These are phyloP conservation scores for Carex myosuroides DNA, from an alignment of 176 grass and related monocot genomes.

Conservation along the genomic window DNA sequence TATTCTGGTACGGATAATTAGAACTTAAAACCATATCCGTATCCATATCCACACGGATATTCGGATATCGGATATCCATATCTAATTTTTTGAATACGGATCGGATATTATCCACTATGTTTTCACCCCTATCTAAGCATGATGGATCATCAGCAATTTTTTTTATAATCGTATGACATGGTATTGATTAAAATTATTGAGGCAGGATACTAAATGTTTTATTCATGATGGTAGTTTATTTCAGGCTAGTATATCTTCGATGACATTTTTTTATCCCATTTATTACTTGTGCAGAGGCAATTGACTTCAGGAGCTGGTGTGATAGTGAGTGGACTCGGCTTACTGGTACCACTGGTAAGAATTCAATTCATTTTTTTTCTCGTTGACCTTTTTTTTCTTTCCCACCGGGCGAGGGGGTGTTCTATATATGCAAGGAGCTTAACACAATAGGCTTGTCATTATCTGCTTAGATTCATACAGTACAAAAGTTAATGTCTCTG, in stretches of 20 bases:
- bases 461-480: not conserved
- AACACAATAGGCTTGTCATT: not conserved
- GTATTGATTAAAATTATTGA: not conserved
- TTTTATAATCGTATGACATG: not conserved
- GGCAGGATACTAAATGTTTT: not conserved
- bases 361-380: conserved; percentile 16
- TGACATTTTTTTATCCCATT: conserved; percentile 11
- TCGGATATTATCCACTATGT: no score
- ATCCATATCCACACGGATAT: no score
- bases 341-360: conserved; percentile 77
- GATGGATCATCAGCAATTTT: not conserved
- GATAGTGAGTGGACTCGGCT: conserved; percentile 77
- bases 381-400: not conserved
- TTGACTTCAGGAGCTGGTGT: conserved; percentile 86
- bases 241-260: not conserved
- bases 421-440: not conserved
- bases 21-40: no score
- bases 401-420: not conserved
- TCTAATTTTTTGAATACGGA: no score
- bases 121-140: not conserved
- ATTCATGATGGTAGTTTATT: not conserved
- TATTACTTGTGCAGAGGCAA: conserved; percentile 54
- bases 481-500: not conserved
- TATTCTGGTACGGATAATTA: no score
- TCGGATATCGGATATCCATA: no score